phyloP scores from a whole-genome alignment of 768 basidiomycete species.

The Agaricus subrufescens region DNA sequence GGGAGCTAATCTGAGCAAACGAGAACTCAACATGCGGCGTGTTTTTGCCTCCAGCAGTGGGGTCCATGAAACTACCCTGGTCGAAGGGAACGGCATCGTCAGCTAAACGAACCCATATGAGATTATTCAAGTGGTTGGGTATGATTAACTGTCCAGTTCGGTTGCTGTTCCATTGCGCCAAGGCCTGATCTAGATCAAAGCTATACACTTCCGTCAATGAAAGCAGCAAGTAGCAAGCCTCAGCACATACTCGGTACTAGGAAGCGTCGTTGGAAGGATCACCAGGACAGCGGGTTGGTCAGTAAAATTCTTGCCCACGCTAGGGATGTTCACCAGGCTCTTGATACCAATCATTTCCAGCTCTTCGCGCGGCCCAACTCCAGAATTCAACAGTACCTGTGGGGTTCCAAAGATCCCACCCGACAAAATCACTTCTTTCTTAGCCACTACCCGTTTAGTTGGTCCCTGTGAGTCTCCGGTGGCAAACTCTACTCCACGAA shows the following conservation, averaged over 20 bases:
- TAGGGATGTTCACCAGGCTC: conserved; percentile 14
- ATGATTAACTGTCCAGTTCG: conserved; percentile 11
- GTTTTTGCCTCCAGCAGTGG: conserved; percentile 9
- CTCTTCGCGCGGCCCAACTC: conserved; percentile 18
- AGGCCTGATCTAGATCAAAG: background rate
- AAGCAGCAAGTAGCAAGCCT: background rate
- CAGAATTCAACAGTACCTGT: conserved; percentile 18
- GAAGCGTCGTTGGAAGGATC: conserved; percentile 2
- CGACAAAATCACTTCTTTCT: conserved; percentile 26
- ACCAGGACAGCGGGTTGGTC: conserved; percentile 13
- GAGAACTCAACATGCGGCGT: conserved; percentile 12
- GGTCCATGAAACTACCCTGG: conserved; percentile 7
- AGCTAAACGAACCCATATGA: conserved; percentile 12
- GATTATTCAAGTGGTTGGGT: conserved; percentile 2
- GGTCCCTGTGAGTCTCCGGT: background rate
- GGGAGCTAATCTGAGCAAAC: conserved; percentile 7
- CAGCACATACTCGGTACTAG: conserved; percentile 1
- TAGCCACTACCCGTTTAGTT: conserved; percentile 14
- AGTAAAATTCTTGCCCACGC: conserved; percentile 18
- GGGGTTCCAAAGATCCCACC: conserved; percentile 27
- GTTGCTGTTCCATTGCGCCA: conserved; percentile 11
- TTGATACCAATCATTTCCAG: conserved; percentile 12
- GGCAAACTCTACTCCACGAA: conserved; percentile 11
- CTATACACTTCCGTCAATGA: background rate
- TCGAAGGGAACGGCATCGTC: conserved; percentile 3